Percentiles rank a stretch among this genome's conserved stretches.
These are phyloP conservation scores for Botrytis porri DNA, from an alignment of 2,329 filamentous ascomycete genomes.

Conservation along the genomic window DNA sequence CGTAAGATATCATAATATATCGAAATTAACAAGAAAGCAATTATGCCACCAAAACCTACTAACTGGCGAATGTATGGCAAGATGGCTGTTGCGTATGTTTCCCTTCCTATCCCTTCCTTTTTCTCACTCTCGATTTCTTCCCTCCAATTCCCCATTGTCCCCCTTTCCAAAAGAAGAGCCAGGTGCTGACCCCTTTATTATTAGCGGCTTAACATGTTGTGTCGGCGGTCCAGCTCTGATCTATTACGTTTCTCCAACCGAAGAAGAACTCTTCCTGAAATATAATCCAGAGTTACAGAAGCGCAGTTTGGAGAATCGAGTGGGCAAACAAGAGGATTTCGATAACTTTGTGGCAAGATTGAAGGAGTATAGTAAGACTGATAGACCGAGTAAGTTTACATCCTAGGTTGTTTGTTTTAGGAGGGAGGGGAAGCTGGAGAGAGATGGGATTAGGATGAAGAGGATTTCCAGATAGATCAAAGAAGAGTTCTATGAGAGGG, in stretches of 20 bases:
- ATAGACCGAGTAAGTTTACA: constrained; percentile 74
- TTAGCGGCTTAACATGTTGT: constrained; percentile 67
- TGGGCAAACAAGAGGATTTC: constrained; percentile 78
- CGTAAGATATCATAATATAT: background rate
- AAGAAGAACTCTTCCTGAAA: constrained; percentile 86
- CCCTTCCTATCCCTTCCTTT: constrained; percentile 16
- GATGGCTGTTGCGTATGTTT: constrained; percentile 65
- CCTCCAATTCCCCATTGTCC: background rate
- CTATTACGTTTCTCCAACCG: constrained; percentile 74
- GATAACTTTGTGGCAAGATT: constrained; percentile 80
- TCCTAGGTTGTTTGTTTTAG: background rate
- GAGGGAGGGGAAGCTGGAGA: background rate
- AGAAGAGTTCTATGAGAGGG: background rate
- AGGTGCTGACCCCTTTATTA: constrained; percentile 21
- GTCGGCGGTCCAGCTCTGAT: constrained; percentile 85
- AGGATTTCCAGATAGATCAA: background rate
- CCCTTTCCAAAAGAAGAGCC: background rate
- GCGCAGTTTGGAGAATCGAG: constrained; percentile 74
- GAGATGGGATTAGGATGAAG: background rate
- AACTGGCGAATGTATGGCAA: constrained; percentile 63
- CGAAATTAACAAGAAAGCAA: constrained; percentile 9
- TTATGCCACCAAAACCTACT: constrained; percentile 47
- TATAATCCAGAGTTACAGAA: constrained; percentile 96
- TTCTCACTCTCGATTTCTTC: background rate
- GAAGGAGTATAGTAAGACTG: constrained; percentile 86